A percentile compares a stretch with the other conserved stretches of the same genome.
phyloP scores from a whole-genome alignment of 352 stramenopile species.

The Thraustochytrium striatum region DNA sequence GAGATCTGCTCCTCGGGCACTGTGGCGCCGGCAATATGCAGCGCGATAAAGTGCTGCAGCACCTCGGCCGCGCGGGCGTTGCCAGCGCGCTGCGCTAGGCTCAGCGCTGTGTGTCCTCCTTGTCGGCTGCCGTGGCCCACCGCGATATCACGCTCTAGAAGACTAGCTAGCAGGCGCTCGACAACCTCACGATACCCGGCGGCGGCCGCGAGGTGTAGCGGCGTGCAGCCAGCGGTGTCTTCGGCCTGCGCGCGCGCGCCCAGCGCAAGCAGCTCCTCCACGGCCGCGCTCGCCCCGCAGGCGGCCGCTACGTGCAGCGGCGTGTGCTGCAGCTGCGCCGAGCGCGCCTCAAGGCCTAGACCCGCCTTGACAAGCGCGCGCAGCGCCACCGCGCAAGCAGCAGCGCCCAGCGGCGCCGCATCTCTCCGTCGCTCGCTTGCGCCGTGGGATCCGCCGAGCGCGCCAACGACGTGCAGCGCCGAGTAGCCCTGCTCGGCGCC shows the following conservation, averaged over 20 bases:
- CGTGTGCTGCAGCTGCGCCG: neutral
- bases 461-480: neutral
- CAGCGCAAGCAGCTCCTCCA: neutral
- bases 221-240: neutral
- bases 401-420: neutral
- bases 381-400: neutral
- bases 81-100: neutral
- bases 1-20: neutral
- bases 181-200: neutral
- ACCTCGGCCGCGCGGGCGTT: neutral
- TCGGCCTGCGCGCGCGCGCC: neutral
- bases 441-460: neutral
- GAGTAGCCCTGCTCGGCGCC: neutral
- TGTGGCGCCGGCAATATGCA: neutral
- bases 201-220: neutral
- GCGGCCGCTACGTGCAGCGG: neutral
- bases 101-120: neutral
- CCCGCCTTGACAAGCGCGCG: neutral
- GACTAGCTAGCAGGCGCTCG: neutral
- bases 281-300: neutral
- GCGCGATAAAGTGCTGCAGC: neutral
- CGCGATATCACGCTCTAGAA: neutral
- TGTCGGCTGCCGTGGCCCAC: neutral
- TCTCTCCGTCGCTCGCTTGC: neutral
- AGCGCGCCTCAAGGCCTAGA: neutral